Conservation (phyloP, 371 early-diverging fungal genomes). For the Smittium culicis region DNA sequence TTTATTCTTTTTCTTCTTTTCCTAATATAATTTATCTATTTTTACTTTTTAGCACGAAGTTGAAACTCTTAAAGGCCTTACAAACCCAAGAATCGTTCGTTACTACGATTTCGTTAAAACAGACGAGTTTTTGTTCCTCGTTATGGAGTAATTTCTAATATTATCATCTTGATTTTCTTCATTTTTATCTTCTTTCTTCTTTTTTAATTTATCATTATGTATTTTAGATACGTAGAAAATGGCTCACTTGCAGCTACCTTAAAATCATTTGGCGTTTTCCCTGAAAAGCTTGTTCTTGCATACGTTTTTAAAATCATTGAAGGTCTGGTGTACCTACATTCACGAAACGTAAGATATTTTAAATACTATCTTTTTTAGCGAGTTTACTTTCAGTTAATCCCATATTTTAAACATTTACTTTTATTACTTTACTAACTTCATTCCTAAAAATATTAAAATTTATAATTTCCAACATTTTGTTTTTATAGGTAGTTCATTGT, state of each 20-base stretch:
- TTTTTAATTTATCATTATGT: not conserved
- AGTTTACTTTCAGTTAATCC: too few relatives aligned
- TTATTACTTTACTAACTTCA: not conserved
- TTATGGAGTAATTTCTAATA: slow-evolving; percentile 50
- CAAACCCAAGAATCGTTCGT: slow-evolving; percentile 74
- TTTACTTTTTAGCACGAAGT: slow-evolving; percentile 42
- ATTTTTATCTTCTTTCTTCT: not conserved
- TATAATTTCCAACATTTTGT: not conserved
- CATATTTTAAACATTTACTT: too few relatives aligned
- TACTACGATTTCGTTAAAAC: slow-evolving; percentile 73
- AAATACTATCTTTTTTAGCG: too few relatives aligned
- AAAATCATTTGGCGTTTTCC: slow-evolving; percentile 82
- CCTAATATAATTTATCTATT: not conserved
- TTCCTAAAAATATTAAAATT: not conserved
- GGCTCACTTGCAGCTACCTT: slow-evolving; percentile 80
- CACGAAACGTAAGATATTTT: slow-evolving; percentile 39
- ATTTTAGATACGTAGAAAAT: slow-evolving; percentile 65
- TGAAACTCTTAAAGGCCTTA: slow-evolving; percentile 46
- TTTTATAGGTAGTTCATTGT: slow-evolving; percentile 57
- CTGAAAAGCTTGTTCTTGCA: slow-evolving; percentile 80
- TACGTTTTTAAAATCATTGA: slow-evolving; percentile 82
- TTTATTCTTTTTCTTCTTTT: too few relatives aligned
- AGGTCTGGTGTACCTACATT: slow-evolving; percentile 83
- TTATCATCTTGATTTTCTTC: not conserved
- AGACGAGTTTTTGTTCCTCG: slow-evolving; percentile 55